Evolutionary conservation across 441 rosid species (phyloP).

Genomic region (Erodium trifolium): DNA sequence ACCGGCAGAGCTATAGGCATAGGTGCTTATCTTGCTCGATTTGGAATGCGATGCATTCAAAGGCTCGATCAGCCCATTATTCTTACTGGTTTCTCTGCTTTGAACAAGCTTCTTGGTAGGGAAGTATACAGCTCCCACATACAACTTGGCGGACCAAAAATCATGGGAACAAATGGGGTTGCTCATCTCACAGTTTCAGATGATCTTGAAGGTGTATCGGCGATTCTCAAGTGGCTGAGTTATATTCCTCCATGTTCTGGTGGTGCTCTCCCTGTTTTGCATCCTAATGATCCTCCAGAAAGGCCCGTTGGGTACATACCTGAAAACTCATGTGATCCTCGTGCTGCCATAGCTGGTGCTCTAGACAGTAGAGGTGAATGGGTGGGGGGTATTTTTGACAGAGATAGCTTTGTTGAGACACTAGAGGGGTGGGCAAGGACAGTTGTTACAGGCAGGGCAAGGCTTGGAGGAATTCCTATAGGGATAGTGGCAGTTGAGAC

Average conservation of each 20-base stretch:
- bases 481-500: conserved; percentile 99
- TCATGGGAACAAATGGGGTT: conserved; percentile 99
- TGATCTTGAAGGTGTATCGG: conserved; percentile 91
- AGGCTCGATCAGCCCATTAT: conserved; percentile 98
- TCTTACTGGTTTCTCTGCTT: conserved; percentile 94
- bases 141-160: conserved; percentile 99
- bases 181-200: conserved; percentile 98
- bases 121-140: conserved; percentile 99
- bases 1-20: conserved; percentile 97
- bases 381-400: conserved; percentile 97
- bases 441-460: conserved; percentile 98
- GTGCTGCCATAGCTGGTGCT: conserved; percentile 80
- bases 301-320: conserved; percentile 81
- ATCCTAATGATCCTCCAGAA: conserved; percentile 70
- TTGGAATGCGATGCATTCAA: conserved; percentile 99
- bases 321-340: conserved; percentile 93
- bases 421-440: conserved; percentile 99
- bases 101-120: conserved; percentile 98
- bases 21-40: conserved; percentile 98
- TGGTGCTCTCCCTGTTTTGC: conserved; percentile 63
- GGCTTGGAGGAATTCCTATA: conserved; percentile 96
- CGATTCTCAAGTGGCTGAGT: conserved; percentile 94
- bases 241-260: conserved; percentile 73
- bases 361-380: conserved; percentile 65
- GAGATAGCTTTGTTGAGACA: conserved; percentile 83